Percentiles rank a stretch among this genome's conserved stretches.
Evolutionary conservation across 345 rosid species (phyloP).

Genomic region (Rhodamnia argentea): DNA sequence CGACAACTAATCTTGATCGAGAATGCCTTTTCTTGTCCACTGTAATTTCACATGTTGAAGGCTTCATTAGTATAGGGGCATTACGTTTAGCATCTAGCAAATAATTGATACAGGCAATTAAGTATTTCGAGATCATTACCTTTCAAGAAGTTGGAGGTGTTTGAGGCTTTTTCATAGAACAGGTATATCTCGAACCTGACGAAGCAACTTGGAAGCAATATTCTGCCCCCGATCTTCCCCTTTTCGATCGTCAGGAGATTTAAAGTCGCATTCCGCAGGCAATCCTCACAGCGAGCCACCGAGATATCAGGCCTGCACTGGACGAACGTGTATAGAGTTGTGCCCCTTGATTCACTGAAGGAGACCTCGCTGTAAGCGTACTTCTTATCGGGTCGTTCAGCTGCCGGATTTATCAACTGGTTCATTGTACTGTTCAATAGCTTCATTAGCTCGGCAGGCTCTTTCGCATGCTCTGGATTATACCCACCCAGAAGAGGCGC

Average conservation of each 20-base stretch:
- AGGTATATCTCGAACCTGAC: slow-evolving; percentile 14
- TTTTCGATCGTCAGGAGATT: background rate
- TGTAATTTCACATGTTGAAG: background rate
- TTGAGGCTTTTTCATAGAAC: background rate
- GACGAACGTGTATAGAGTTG: background rate
- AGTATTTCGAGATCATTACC: background rate
- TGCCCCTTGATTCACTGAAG: background rate
- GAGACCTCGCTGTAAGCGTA: background rate
- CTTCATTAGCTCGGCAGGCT: background rate
- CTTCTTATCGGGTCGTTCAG: background rate
- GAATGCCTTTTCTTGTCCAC: background rate
- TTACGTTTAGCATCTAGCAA: background rate
- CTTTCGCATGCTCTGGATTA: slow-evolving; percentile 9
- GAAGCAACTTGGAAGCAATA: slow-evolving; percentile 17
- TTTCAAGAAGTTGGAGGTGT: no score
- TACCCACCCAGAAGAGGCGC: background rate
- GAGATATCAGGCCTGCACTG: slow-evolving; percentile 13
- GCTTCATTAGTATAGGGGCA: background rate
- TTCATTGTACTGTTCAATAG: background rate
- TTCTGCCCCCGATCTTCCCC: slow-evolving; percentile 2
- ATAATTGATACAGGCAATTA: background rate
- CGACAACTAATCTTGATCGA: background rate
- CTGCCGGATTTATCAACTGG: background rate
- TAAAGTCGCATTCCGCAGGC: background rate
- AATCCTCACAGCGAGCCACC: background rate